Percentiles rank a stretch among this genome's conserved stretches.
phyloP scores from a whole-genome alignment of 2,329 filamentous ascomycete species.

The Phaeosphaeria sp. region DNA sequence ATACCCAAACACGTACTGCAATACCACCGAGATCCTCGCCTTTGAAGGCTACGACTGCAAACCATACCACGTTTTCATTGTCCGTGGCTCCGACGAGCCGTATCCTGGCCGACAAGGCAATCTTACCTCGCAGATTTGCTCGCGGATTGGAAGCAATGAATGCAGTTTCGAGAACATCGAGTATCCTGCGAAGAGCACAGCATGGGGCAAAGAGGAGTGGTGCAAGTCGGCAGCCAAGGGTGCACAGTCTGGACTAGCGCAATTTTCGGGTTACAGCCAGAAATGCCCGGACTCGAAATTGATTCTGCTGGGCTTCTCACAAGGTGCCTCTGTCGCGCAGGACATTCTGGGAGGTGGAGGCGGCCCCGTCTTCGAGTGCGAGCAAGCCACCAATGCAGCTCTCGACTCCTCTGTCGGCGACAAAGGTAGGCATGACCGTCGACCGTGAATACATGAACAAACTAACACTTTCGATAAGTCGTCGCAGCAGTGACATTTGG shows the following conservation, averaged over 20 bases:
- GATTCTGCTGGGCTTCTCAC: conserved; percentile 34
- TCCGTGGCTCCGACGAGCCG: conserved; percentile 37
- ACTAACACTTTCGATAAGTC: conserved; percentile 21
- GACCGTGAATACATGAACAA: neutral
- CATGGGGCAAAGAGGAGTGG: conserved; percentile 32
- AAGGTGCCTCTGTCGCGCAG: conserved; percentile 33
- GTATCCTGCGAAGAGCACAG: conserved; percentile 36
- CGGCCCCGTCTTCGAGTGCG: conserved; percentile 31
- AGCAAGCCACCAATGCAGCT: conserved; percentile 26
- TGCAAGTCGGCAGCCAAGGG: conserved; percentile 34
- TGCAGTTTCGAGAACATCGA: conserved; percentile 37
- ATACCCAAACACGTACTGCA: conserved; percentile 26
- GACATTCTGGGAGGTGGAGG: conserved; percentile 41
- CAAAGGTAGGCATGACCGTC: neutral
- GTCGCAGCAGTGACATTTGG: conserved; percentile 36
- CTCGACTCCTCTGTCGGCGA: conserved; percentile 16
- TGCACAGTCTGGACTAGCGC: conserved; percentile 28
- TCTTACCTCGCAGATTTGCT: conserved; percentile 30
- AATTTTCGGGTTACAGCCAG: conserved; percentile 31
- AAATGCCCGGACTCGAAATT: conserved; percentile 38
- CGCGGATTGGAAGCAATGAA: conserved; percentile 19
- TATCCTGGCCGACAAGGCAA: conserved; percentile 36
- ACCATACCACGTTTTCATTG: conserved; percentile 35
- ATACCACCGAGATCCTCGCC: conserved; percentile 31
- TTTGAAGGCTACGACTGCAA: conserved; percentile 29